Evolutionary conservation across 2,329 filamentous ascomycete genomes (phyloP), one percentile per base, ranked within the genome.

Genomic region (Alternaria gaisen): DNA sequence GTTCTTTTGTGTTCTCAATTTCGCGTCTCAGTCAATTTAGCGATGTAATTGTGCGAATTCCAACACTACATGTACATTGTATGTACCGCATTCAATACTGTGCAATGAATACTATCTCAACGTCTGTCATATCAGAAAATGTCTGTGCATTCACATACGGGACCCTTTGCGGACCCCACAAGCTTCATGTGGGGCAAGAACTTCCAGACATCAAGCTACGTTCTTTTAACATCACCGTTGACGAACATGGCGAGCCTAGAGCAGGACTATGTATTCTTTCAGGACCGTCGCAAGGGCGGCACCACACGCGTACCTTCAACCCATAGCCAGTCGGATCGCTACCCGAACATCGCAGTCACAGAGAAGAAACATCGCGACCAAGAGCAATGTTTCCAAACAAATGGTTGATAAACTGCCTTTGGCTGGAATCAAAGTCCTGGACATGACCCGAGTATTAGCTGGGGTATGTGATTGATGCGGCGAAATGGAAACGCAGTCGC

Each of bases 361-460:
- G 68, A 63, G 66, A 63, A 64, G 79, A 67, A 71, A 72, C 30
- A 71, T 81, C 52, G 81, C 83, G 20, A 84, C 79, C 1, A 53
- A 52, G 71, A 78, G 53, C 69, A 74, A 60, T 36, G 65, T 79
- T 28, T 74, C 80, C 55, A 74, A 72, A 56, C 65, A 66, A 42
- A 43, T 60, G 40, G 71, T 82, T 55, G 83, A 81, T 40, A 85
- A 83, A 30, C 76, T 90, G 32, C 94, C 95, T 28, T 85, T 98
- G 71, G 87, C 92, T 43, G 94, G 94, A 1, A 90, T 95, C 68
- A 88, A 91, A 56, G 94, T 98, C 14, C 83, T 99, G 65, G 95
- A 99, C 79, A 95, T 99, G 93, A 97, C 94, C 4, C 88, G 94
- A 80, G 95, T 99, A 5, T 83, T 99, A 66, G 94, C 94, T 66